Percentiles rank a stretch among this genome's conserved stretches.
phyloP scores from a whole-genome alignment of 495 filamentous ascomycete species.

The Xylaria longipes region DNA sequence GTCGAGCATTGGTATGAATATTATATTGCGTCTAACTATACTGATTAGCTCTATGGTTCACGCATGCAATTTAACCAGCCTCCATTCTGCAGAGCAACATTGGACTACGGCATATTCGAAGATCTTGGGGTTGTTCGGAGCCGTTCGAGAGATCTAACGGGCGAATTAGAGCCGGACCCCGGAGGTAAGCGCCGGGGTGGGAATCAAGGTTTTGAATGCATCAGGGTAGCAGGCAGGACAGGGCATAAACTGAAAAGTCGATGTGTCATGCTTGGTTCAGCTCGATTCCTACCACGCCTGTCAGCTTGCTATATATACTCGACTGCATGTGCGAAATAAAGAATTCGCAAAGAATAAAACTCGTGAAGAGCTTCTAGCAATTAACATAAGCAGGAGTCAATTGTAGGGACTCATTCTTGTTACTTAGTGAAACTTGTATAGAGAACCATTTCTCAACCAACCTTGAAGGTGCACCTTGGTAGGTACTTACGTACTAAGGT shows the following conservation, averaged over 20 bases:
- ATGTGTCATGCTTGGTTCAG: conserved; percentile 9
- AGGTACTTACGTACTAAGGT: not conserved
- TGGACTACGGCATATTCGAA: not conserved
- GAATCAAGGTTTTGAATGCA: conserved; percentile 5
- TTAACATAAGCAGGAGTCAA: not conserved
- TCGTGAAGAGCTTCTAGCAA: not conserved
- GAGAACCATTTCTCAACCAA: not conserved
- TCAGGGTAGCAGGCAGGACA: not conserved
- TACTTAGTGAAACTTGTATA: too few species aligned
- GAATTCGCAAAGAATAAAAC: not conserved
- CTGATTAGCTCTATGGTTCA: not conserved
- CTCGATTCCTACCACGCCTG: conserved; percentile 5
- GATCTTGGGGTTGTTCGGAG: not conserved
- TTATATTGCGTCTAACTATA: not conserved
- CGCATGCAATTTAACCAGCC: not conserved
- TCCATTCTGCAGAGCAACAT: not conserved
- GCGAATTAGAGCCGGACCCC: not conserved
- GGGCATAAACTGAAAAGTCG: conserved; percentile 11
- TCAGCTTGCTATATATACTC: conserved; percentile 15
- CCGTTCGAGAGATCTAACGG: not conserved
- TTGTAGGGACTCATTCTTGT: too few species aligned
- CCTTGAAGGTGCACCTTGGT: not conserved
- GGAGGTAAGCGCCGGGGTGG: not conserved
- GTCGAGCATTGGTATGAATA: not conserved
- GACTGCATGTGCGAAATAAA: not conserved